Percentiles rank a stretch among this genome's conserved stretches.
Conservation (phyloP, 202 grass and related monocot species). For the Setaria italica region DNA sequence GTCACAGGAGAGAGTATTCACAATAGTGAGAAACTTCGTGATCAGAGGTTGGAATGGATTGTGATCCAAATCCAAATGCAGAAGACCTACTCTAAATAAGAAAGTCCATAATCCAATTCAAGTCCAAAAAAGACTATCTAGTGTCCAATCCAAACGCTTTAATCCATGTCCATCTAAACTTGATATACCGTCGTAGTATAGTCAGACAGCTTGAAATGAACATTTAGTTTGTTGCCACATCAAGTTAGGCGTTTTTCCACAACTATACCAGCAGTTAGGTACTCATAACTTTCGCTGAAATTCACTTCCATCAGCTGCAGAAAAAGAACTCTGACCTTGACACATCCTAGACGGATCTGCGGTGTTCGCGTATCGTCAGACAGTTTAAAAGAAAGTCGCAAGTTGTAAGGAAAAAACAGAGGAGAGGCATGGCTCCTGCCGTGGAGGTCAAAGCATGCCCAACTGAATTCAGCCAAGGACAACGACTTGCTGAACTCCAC, state of each 20-base stretch:
- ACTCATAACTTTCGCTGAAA: background rate
- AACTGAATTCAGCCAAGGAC: slow-evolving; percentile 36
- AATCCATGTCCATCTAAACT: background rate
- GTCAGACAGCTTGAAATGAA: background rate
- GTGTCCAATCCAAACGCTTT: background rate
- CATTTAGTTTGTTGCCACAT: background rate
- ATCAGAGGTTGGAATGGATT: background rate
- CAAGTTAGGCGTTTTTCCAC: slow-evolving; percentile 10
- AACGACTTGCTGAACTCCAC: slow-evolving; percentile 10
- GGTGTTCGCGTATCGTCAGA: background rate
- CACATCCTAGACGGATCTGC: background rate
- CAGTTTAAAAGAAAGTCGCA: background rate
- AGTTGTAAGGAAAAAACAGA: background rate
- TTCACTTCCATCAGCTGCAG: background rate
- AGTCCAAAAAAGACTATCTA: background rate
- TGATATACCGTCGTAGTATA: too few species aligned
- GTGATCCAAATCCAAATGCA: background rate
- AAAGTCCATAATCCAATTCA: background rate
- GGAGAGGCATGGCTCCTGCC: background rate
- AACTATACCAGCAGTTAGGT: slow-evolving; percentile 23
- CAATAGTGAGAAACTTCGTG: background rate
- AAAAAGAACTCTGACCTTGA: background rate
- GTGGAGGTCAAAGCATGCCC: slow-evolving; percentile 25
- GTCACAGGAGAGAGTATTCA: too few species aligned
- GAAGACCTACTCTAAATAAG: background rate